Base-by-base conservation (phyloP, 1,284 basidiomycete genomes). In the Ustilago curta region DNA sequence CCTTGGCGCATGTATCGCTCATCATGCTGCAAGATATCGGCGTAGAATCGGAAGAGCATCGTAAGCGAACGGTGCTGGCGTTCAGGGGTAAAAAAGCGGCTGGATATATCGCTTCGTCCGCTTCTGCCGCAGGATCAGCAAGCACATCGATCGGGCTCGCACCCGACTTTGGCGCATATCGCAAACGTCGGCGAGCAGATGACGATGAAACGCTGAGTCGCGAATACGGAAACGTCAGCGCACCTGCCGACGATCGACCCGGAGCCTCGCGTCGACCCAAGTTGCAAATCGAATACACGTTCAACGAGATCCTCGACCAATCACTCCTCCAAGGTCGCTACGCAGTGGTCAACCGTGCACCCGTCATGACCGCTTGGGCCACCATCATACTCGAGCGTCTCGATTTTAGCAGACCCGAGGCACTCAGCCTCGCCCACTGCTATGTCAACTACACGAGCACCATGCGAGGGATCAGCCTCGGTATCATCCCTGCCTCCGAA, bases 331-430 rank as follows among this genome's bases (percentile, higher is more conserved):
- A 49, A 0, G 78, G 79, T 44, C 92, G 90, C 78, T 89, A 85
- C 11, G 88, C 90, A 27, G 88, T 94, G 9, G 89, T 93, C 55
- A 98, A 98, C 85, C 91, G 95, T 21, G 95, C 95, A 1, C 95
- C 96, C 0, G 88, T 97, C 58, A 93, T 97, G 92, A 94, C 91
- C 51, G 93, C 92, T 1, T 98, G 95, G 95, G 90, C 93, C 0
- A 92, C 89, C 59, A 86, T 94, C 39, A 91, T 97, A 18, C 91
- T 93, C 8, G 92, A 95, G 78, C 88, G 90, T 29, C 87, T 96
- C 64, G 93, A 93, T 2, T 98, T 98, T 83, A 88, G 90, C 56
- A 88, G 91, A 54, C 90, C 92, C 75, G 96, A 98, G 86, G 92
- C 96, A 0, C 87, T 98, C 39, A 94, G 92, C 78, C 92, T 96